Evolutionary conservation across 441 rosid genomes (phyloP), one percentile per base, ranked within the genome.

Genomic region (Daphne laureola): DNA sequence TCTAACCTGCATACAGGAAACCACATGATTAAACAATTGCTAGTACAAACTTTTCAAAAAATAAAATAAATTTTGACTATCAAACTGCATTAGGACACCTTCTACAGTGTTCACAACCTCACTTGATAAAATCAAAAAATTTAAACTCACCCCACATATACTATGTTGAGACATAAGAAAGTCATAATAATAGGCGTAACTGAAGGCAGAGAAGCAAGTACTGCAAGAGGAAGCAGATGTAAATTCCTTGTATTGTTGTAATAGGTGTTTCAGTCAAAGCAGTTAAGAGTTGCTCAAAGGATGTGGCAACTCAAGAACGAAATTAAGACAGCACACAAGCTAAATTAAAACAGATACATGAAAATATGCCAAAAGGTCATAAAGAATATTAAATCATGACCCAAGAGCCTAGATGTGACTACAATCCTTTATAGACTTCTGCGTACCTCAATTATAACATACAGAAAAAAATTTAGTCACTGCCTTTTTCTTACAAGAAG

Each of bases 1-100:
- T 75, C 97, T 84, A 58, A 90, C 97, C 97, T 90, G 74, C 61
- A 74, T 67, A 62, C 25, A 60, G 54, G 59, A 44, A 35, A 65
- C 43, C 58, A 46, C 23, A 53, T 52, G 59, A 44, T 55, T 31
- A 64, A 49, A 46, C 17, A 15, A 40, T 49, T 23, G 52, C 51
- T 4, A 56, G 49, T 9, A 17, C 35, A 43, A 46, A 31, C 11
- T 31, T 51, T 54, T 43, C 51, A 49, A 49, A 42, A 61, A 48
- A n/a, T n/a, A n/a, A n/a, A n/a, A 12, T 47, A 49, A 16, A 46
- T 48, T 44, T 52, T 15, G 27, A 35, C 40, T 41, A 43, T 21
- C 61, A 50, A 43, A 43, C 53, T 59, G 51, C 55, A 58, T 6
- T 23, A 35, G 42, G 44, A 54, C 55, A 50, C 63, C 41, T 17